Evolutionary conservation across 805 yeast species (phyloP), one percentile per base, ranked within the genome.

Genomic region (Wickerhamomyces rabaulensis): DNA sequence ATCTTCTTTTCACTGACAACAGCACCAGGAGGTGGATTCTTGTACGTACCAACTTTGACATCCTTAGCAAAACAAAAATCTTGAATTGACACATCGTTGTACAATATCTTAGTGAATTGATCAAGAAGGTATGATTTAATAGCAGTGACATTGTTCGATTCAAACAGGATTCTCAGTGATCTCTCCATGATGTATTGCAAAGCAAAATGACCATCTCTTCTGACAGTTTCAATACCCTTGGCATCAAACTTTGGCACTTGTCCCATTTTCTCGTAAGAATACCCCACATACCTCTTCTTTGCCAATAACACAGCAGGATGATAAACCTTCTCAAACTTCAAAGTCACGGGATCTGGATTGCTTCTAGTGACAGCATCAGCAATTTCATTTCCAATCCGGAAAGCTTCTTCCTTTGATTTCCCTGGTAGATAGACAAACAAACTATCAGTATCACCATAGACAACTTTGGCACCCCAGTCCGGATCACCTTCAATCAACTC

Each of bases 391-490:
- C 97, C 99, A 39, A 84, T 69, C 12, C 57, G 63, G 60, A 92
- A 90, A 0, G 98, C 97, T 25, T 90, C 92, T 2, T 68, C 76
- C 51, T 74, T 79, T 0, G 87, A 71, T 57, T 80, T 80, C 0
- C 97, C 97, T 0, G 97, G 97, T 5, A 94, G 71, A 59, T 87
- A 85, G 3, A 94, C 91, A 72, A 94, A 94, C 46, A 94, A 64
- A 37, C 96, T 87, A 64, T 94, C 99, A 0, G 99, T 94, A 62
- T 94, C 99, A 5, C 99, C 98, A 62, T 94, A 94, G 0, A 92
- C 96, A 0, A 94, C 97, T 56, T 86, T 82, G 0, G 97, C 97
- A 2, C 90, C 90, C 87, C 90, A 87, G 21, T 70, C 60, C 3
- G 68, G 61, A 15, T 75, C 68, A 0, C 51, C 49, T 49, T 90